Percentiles rank a stretch among this genome's conserved stretches.
Evolutionary conservation across 352 stramenopile genomes (phyloP).

Genomic region (Peronosclerospora sorghi): DNA sequence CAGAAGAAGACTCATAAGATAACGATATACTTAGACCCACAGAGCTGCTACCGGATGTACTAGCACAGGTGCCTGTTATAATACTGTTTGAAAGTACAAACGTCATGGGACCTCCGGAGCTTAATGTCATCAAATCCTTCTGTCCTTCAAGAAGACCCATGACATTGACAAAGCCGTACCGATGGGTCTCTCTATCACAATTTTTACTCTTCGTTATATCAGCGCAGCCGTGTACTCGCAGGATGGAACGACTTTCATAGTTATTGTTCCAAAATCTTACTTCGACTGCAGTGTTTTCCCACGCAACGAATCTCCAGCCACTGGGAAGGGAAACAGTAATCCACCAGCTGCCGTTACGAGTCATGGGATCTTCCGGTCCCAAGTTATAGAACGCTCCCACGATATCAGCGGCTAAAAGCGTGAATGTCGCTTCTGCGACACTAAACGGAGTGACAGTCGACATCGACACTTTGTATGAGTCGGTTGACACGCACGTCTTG

Average conservation of each 20-base stretch:
- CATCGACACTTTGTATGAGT: constrained; percentile 62
- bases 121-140: constrained; percentile 34
- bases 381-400: constrained; percentile 63
- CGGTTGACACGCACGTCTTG: constrained; percentile 54
- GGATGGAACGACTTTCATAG: constrained; percentile 5
- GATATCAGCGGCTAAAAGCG: constrained; percentile 60
- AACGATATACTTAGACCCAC: constrained; percentile 39
- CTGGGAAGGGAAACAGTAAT: constrained; percentile 49
- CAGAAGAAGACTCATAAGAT: constrained; percentile 40
- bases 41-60: constrained; percentile 11
- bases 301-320: constrained; percentile 61
- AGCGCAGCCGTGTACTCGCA: constrained; percentile 34
- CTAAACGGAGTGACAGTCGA: constrained; percentile 47
- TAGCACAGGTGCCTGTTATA: constrained; percentile 37
- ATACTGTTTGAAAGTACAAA: constrained; percentile 56
- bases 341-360: constrained; percentile 50
- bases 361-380: constrained; percentile 36
- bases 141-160: constrained; percentile 49
- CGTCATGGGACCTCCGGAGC: constrained; percentile 34
- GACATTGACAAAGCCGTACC: constrained; percentile 52
- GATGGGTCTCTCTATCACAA: constrained; percentile 30
- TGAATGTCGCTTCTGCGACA: constrained; percentile 54
- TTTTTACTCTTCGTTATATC: constrained; percentile 37
- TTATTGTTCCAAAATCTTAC: constrained; percentile 32
- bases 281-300: constrained; percentile 39